These are phyloP conservation scores for Nicotiana paniculata DNA, from an alignment of 257 asterid genomes.

Conservation along the genomic window DNA sequence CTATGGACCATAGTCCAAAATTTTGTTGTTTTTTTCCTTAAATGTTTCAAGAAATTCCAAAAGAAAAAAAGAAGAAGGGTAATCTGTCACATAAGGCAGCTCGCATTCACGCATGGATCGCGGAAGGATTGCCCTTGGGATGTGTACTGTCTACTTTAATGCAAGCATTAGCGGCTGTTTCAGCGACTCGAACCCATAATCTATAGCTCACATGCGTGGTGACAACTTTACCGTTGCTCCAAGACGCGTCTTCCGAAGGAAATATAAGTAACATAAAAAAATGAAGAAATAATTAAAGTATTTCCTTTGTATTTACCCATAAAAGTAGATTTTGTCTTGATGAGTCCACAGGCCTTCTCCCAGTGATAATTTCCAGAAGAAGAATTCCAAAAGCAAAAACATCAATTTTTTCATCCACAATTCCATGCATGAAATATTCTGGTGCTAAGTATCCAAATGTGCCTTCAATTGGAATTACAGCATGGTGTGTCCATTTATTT, in stretches of 20 bases:
- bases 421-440: constrained; percentile 82
- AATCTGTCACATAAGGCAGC: too few species aligned
- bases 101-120: too few species aligned
- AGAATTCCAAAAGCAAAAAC: constrained; percentile 79
- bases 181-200: too few species aligned
- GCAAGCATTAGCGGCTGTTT: accelerated
- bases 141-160: too few species aligned
- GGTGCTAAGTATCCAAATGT: constrained; percentile 90
- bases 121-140: too few species aligned
- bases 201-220: too few species aligned
- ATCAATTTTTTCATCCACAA: constrained; percentile 82
- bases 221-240: too few species aligned
- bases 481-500: constrained; percentile 74
- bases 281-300: neutral
- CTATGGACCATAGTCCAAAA: neutral
- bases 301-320: constrained; percentile 42
- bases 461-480: constrained; percentile 72
- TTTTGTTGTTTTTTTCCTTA: neutral
- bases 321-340: constrained; percentile 50
- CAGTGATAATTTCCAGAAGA: constrained; percentile 76
- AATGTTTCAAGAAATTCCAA: neutral
- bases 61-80: neutral
- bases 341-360: constrained; percentile 66
- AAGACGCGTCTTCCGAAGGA: too few species aligned
- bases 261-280: too few species aligned